These are phyloP conservation scores for Anaeromyces robustus DNA, from an alignment of 192 early-diverging fungal species.

Conservation along the genomic window DNA sequence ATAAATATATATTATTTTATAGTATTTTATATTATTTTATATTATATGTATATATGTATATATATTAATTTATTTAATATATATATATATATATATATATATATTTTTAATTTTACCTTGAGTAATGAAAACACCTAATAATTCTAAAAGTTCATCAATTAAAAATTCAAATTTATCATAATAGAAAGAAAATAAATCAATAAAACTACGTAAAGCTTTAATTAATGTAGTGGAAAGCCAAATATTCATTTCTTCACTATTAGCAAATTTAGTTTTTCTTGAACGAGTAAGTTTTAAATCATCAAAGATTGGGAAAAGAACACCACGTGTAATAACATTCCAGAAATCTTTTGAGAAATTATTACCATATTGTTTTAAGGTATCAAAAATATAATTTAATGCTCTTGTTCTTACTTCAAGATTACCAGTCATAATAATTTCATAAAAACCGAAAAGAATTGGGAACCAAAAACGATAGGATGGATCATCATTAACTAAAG, in stretches of 20 bases:
- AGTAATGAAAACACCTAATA: constrained; percentile 70
- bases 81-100: too few relatives aligned
- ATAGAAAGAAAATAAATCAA: constrained; percentile 69
- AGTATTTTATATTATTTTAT: too few relatives aligned
- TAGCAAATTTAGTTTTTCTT: constrained; percentile 43
- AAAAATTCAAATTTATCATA: constrained; percentile 55
- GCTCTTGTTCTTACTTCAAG: constrained; percentile 81
- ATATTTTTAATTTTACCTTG: constrained; percentile 37
- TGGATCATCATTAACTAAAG: constrained; percentile 24
- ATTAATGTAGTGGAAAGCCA: constrained; percentile 93
- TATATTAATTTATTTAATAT: too few relatives aligned
- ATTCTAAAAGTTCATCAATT: constrained; percentile 61
- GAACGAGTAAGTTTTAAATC: constrained; percentile 46
- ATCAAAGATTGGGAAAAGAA: constrained; percentile 82
- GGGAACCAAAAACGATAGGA: constrained; percentile 61
- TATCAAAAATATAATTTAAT: constrained; percentile 67
- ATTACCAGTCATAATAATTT: constrained; percentile 79
- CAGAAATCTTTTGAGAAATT: constrained; percentile 64
- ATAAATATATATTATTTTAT: too few relatives aligned
- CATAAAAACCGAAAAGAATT: constrained; percentile 70
- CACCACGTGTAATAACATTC: constrained; percentile 62
- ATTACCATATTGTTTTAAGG: constrained; percentile 57
- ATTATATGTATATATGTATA: too few relatives aligned
- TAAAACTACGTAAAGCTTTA: constrained; percentile 72
- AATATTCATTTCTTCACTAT: constrained; percentile 71